These are phyloP conservation scores for Neurospora sp. DNA, from an alignment of 495 filamentous ascomycete species.

Conservation along the genomic window DNA sequence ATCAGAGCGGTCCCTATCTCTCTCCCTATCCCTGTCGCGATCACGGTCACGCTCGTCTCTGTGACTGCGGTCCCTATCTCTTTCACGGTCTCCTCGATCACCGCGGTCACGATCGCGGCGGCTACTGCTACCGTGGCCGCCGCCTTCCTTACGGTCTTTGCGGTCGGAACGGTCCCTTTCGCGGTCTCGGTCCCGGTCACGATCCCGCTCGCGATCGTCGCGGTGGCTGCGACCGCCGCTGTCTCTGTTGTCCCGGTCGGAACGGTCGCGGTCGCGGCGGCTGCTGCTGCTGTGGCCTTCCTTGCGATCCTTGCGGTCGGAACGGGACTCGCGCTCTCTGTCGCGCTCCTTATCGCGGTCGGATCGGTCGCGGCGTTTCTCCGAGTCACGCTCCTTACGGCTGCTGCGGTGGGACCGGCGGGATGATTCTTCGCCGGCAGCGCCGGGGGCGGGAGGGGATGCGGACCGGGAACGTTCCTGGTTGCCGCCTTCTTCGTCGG, in stretches of 20 bases:
- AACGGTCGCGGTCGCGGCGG: conserved; percentile 29
- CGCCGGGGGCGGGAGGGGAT: conserved; percentile 24
- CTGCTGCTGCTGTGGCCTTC: conserved; percentile 27
- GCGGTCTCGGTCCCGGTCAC: conserved; percentile 28
- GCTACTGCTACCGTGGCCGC: conserved; percentile 25
- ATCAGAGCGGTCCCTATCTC: conserved; percentile 23
- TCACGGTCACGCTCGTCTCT: conserved; percentile 38
- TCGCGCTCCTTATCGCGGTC: conserved; percentile 27
- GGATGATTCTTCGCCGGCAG: conserved; percentile 26
- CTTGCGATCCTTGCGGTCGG: conserved; percentile 18
- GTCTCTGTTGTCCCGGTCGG: conserved; percentile 36
- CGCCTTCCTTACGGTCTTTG: conserved; percentile 18
- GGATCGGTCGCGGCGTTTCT: conserved; percentile 31
- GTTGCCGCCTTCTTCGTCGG: conserved; percentile 21
- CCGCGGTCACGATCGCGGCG: conserved; percentile 33
- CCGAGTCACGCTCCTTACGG: conserved; percentile 31
- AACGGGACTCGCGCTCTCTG: conserved; percentile 24
- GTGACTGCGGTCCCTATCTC: conserved; percentile 34
- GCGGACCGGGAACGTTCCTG: conserved; percentile 40
- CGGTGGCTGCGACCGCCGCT: conserved; percentile 32
- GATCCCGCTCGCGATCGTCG: conserved; percentile 37
- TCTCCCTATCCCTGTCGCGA: conserved; percentile 26
- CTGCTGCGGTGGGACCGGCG: conserved; percentile 43
- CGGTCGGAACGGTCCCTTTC: conserved; percentile 10
- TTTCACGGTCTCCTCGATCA: conserved; percentile 34